Base-by-base conservation (phyloP, 306 rosid species). In the Gastrolobium bilobum region DNA sequence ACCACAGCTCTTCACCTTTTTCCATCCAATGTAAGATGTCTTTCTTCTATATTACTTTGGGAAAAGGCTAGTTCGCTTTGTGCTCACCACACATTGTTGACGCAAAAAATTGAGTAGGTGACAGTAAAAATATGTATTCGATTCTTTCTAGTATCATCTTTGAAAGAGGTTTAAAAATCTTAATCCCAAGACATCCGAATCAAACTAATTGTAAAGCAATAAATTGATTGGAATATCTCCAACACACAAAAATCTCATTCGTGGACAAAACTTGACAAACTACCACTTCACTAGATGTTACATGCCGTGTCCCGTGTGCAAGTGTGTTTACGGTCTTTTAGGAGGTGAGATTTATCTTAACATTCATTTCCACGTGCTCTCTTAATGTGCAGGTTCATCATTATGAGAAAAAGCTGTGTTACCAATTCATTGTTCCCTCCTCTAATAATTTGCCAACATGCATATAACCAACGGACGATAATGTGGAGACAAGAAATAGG, bases 401-500 rank as follows among this genome's bases (percentile, higher is more conserved):
- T 65, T 65, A 42, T 8, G 37, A 40, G 9, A 65, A 68, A 31
- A 48, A 13, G 4, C 31, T 33, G 7, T 7, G 34, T 9, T 51
- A 13, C 15, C 61, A 50, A 69, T 34, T 34, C 4, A 14, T 26
- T 26, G 2, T 26, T 57, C 34, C 38, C 33, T 5, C 29, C 5
- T 46, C 39, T 61, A 20, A 76, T 76, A 47, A 48, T 48, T 75
- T 35, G 14, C 52, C n/a, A 62, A 48, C 39, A 40, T 33, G 52
- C 73, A 76, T 11, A 10, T 52, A 50, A 5, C 72, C 15, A 35
- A 63, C 35, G 1, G 20, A 62, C 31, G 4, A 63, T 33, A 42
- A 76, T 3, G 4, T 60, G 62, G 63, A 76, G 73, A 76, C 73
- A 76, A 62, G 53, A 76, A 63, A 63, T 76, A 4, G 73, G 44